Percentiles rank a stretch among this genome's conserved stretches.
Evolutionary conservation across 2,329 filamentous ascomycete genomes (phyloP).

Genomic region (Clonostachys sp.): DNA sequence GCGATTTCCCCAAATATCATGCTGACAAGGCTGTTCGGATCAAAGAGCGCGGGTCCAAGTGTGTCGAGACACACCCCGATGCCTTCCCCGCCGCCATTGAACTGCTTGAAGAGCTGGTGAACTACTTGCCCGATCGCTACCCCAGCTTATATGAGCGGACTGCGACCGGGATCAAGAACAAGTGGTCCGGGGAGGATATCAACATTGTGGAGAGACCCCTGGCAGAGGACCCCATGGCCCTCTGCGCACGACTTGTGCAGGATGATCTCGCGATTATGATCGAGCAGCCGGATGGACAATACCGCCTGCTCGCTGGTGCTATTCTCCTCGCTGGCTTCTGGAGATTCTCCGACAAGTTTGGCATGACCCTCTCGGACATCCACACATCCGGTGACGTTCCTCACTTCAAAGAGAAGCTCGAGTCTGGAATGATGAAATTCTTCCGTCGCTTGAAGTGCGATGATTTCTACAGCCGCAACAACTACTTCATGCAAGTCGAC

Average conservation of each 20-base stretch:
- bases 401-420: slow-evolving; percentile 64
- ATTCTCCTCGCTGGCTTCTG: slow-evolving; percentile 80
- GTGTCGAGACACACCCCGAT: slow-evolving; percentile 63
- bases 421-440: slow-evolving; percentile 78
- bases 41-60: slow-evolving; percentile 59
- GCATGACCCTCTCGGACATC: slow-evolving; percentile 74
- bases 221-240: slow-evolving; percentile 73
- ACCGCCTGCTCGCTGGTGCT: slow-evolving; percentile 73
- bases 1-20: slow-evolving; percentile 70
- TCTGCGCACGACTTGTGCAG: slow-evolving; percentile 67
- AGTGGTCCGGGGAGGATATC: slow-evolving; percentile 68
- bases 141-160: slow-evolving; percentile 65
- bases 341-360: slow-evolving; percentile 75
- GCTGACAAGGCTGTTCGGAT: slow-evolving; percentile 67
- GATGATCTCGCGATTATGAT: slow-evolving; percentile 85
- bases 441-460: slow-evolving; percentile 69
- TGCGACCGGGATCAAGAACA: slow-evolving; percentile 61
- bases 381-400: slow-evolving; percentile 76
- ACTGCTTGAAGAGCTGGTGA: slow-evolving; percentile 66
- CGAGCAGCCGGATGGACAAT: slow-evolving; percentile 70
- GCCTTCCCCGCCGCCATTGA: slow-evolving; percentile 71
- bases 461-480: slow-evolving; percentile 61
- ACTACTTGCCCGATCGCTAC: slow-evolving; percentile 72
- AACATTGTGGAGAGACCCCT: slow-evolving; percentile 61
- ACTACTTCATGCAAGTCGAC: slow-evolving; percentile 88